phyloP scores from a whole-genome alignment of 2,329 filamentous ascomycete genomes.

The Pseudogymnoascus sp. region DNA sequence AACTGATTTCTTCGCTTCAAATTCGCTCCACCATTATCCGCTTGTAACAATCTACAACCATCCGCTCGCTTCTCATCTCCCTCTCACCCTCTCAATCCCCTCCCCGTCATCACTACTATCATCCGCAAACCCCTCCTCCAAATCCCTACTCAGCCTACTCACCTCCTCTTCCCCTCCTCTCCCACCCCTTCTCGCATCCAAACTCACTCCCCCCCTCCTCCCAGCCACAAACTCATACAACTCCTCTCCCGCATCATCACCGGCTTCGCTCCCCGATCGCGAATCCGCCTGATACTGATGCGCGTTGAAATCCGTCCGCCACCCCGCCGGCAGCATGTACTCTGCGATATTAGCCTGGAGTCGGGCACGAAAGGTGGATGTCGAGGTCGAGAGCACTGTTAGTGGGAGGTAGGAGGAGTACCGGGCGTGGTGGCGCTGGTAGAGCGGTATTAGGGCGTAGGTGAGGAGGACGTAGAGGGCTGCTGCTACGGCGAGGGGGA shows the following conservation, averaged over 20 bases:
- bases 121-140: conserved; percentile 68
- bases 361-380: conserved; percentile 48
- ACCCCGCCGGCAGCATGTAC: conserved; percentile 38
- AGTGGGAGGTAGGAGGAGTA: conserved; percentile 69
- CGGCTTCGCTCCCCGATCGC: conserved; percentile 44
- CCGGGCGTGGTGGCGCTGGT: conserved; percentile 59
- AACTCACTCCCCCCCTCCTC: conserved; percentile 33
- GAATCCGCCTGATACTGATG: conserved; percentile 32
- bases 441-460: conserved; percentile 57
- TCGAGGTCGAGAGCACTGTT: conserved; percentile 40
- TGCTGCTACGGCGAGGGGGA: conserved; percentile 64
- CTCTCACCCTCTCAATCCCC: neutral
- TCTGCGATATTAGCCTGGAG: conserved; percentile 34
- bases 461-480: conserved; percentile 57
- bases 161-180: conserved; percentile 36
- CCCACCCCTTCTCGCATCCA: conserved; percentile 22
- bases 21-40: neutral
- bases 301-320: conserved; percentile 37
- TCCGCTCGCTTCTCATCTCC: neutral
- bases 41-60: neutral
- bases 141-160: conserved; percentile 64
- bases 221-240: conserved; percentile 47
- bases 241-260: conserved; percentile 63
- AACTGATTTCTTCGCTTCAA: neutral
- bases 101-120: conserved; percentile 55